These are phyloP conservation scores for Vitis rupestris DNA, from an alignment of 164 flowering plant genomes.

Conservation along the genomic window DNA sequence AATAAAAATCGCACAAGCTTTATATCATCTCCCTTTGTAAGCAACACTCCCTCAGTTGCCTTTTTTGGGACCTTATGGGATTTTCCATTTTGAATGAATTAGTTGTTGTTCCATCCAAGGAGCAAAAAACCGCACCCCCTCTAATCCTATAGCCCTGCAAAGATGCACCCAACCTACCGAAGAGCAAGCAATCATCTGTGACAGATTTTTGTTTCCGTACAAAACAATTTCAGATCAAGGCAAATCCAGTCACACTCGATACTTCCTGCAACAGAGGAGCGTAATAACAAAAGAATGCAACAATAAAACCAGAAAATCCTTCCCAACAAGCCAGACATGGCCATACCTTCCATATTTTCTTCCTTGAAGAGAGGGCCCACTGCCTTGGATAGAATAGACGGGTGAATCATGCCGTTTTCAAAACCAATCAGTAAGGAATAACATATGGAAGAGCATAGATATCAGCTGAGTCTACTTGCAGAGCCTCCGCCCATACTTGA, in stretches of 20 bases:
- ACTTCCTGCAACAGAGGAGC: slow-evolving; percentile 22
- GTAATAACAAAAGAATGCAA: slow-evolving; percentile 27
- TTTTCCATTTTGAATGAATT: slow-evolving; percentile 23
- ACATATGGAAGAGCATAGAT: slow-evolving; percentile 78
- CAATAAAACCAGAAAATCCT: slow-evolving; percentile 21
- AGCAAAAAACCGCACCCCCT: slow-evolving; percentile 7
- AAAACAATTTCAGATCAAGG: slow-evolving; percentile 14
- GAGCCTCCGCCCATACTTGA: slow-evolving; percentile 69
- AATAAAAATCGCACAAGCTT: slow-evolving; percentile 29
- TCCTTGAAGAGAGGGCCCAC: slow-evolving; percentile 1
- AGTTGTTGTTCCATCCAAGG: slow-evolving; percentile 4
- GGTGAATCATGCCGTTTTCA: slow-evolving; percentile 1
- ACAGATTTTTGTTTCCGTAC: slow-evolving; percentile 18
- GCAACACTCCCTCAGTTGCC: slow-evolving; percentile 14
- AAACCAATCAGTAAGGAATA: slow-evolving; percentile 60
- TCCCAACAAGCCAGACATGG: slow-evolving; percentile 20
- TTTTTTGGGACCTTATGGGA: slow-evolving; percentile 8
- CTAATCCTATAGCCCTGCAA: slow-evolving; percentile 20
- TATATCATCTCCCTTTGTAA: slow-evolving; percentile 13
- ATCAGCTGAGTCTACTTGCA: slow-evolving; percentile 59
- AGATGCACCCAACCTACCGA: slow-evolving; percentile 18
- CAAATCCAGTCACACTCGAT: slow-evolving; percentile 17
- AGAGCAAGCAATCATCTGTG: slow-evolving; percentile 20
- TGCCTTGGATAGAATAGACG: background rate
- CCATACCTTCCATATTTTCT: slow-evolving; percentile 14